Evolutionary conservation across 352 stramenopile species (phyloP).

Genomic region (Phytophthora citricola): DNA sequence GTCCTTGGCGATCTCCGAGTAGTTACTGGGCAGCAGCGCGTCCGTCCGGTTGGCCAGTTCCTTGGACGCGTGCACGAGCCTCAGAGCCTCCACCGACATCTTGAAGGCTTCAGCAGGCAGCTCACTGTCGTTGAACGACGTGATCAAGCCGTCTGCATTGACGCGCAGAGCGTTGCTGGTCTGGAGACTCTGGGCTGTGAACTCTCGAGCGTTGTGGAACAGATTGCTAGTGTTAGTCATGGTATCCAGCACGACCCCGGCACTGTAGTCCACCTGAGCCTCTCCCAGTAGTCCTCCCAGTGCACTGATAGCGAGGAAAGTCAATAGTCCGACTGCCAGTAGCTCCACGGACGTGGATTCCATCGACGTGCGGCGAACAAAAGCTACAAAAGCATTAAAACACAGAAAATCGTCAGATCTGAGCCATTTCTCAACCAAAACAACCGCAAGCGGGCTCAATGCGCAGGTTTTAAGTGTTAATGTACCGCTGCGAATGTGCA

Average conservation of each 20-base stretch:
- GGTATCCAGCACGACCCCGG: conserved; percentile 69
- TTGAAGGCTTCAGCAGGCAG: conserved; percentile 69
- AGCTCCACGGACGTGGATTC: conserved; percentile 71
- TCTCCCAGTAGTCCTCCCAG: conserved; percentile 76
- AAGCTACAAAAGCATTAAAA: conserved; percentile 36
- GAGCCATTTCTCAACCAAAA: conserved; percentile 3
- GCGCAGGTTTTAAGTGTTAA: background rate
- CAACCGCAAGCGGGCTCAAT: background rate
- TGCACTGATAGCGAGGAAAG: conserved; percentile 75
- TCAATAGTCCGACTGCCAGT: conserved; percentile 73
- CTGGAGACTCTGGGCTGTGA: conserved; percentile 41
- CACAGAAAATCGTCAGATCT: conserved; percentile 17
- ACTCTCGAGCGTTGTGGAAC: conserved; percentile 50
- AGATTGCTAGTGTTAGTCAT: conserved; percentile 76
- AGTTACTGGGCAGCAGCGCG: conserved; percentile 65
- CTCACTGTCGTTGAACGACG: conserved; percentile 75
- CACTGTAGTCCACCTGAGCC: conserved; percentile 85
- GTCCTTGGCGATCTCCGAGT: conserved; percentile 53
- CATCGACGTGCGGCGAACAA: conserved; percentile 46
- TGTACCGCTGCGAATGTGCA: conserved; percentile 75
- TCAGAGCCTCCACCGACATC: conserved; percentile 66
- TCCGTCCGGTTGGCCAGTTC: conserved; percentile 60
- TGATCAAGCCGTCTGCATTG: conserved; percentile 64
- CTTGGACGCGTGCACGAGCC: conserved; percentile 63
- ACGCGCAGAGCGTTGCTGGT: conserved; percentile 51